Evolutionary conservation across 148 eudicot species (phyloP).

Genomic region (Nyssa sinensis): DNA sequence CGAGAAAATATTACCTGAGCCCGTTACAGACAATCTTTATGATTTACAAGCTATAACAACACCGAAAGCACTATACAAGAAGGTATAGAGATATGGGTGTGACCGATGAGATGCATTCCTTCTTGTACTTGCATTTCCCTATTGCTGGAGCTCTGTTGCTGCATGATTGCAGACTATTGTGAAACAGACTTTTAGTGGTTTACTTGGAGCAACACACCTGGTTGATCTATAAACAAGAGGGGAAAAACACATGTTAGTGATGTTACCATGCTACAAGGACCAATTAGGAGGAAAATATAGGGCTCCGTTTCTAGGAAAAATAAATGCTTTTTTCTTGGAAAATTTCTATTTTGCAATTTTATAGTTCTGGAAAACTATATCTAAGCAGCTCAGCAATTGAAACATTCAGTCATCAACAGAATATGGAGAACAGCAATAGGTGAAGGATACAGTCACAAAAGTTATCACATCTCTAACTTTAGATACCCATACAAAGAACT

Average conservation of each 20-base stretch:
- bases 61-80: neutral
- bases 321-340: neutral
- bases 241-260: neutral
- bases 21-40: no score
- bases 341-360: neutral
- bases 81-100: no score
- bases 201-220: neutral
- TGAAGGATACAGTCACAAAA: neutral
- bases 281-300: no score
- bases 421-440: neutral
- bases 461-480: neutral
- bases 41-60: neutral
- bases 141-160: neutral
- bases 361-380: neutral
- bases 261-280: neutral
- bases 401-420: neutral
- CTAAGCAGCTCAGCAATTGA: neutral
- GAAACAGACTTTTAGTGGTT: neutral
- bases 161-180: neutral
- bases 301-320: neutral
- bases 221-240: neutral
- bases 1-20: no score
- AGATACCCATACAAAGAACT: neutral
- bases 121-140: neutral
- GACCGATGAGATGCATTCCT: no score